Evolutionary conservation across 768 basidiomycete genomes (phyloP).

Genomic region (Erythrobasidium yunnanense): DNA sequence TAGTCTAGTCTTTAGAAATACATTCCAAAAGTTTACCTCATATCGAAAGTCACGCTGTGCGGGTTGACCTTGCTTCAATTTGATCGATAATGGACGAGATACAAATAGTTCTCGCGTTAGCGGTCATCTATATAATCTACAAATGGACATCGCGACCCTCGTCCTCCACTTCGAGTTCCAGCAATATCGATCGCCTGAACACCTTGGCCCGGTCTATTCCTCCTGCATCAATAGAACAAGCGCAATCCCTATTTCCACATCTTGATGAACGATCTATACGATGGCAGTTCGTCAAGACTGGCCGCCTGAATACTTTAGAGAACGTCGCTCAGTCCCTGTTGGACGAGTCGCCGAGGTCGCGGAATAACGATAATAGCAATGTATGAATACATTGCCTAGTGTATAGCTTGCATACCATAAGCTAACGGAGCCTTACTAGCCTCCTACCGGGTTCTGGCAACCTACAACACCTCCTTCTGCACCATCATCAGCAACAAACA

Average conservation of each 20-base stretch:
- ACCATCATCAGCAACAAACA: not conserved
- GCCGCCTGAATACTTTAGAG: slow-evolving; percentile 3
- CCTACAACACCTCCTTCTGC: not conserved
- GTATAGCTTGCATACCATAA: not conserved
- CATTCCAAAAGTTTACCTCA: too few relatives aligned
- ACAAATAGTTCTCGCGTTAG: slow-evolving; percentile 12
- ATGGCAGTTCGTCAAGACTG: slow-evolving; percentile 19
- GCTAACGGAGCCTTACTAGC: not conserved
- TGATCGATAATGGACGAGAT: slow-evolving; percentile 15
- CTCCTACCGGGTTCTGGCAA: slow-evolving; percentile 1
- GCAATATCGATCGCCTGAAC: not conserved
- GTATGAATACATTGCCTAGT: not conserved
- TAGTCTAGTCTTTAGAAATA: too few relatives aligned
- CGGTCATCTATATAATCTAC: slow-evolving; percentile 14
- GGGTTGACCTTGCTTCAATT: too few relatives aligned
- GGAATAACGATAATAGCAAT: not conserved
- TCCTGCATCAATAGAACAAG: not conserved
- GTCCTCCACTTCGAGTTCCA: not conserved
- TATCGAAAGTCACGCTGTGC: too few relatives aligned
- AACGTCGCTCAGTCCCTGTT: slow-evolving; percentile 13
- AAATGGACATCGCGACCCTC: slow-evolving; percentile 8
- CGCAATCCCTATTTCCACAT: slow-evolving; percentile 21
- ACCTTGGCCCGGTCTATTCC: not conserved
- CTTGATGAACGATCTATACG: not conserved
- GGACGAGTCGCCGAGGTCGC: not conserved